Conservation (phyloP, 2,329 filamentous ascomycete genomes). For the Alternaria brassicae region DNA sequence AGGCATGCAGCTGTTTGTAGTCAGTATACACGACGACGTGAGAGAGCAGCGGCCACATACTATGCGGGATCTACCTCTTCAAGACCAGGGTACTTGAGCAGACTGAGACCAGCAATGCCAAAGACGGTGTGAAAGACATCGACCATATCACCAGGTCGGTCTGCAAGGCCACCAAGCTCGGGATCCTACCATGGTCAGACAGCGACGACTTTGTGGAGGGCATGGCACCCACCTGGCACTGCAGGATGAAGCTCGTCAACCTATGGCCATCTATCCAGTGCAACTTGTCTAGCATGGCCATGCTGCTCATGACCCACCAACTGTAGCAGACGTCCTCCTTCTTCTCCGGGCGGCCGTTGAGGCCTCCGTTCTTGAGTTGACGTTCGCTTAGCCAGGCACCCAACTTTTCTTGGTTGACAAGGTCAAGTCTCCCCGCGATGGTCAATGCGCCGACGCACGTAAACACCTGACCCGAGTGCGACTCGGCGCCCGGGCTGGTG, state of each 20-base stretch:
- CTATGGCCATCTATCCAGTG: slow-evolving; percentile 93
- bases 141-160: slow-evolving; percentile 91
- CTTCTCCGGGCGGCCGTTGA: slow-evolving; percentile 96
- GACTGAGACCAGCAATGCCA: slow-evolving; percentile 83
- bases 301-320: slow-evolving; percentile 95
- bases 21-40: slow-evolving; percentile 10
- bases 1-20: slow-evolving; percentile 49
- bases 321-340: slow-evolving; percentile 97
- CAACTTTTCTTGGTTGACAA: slow-evolving; percentile 81
- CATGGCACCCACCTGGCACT: slow-evolving; percentile 69
- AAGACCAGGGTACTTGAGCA: slow-evolving; percentile 78
- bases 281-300: slow-evolving; percentile 84
- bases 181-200: slow-evolving; percentile 62
- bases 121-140: slow-evolving; percentile 97
- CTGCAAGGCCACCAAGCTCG: slow-evolving; percentile 83
- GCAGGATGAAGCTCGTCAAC: slow-evolving; percentile 81
- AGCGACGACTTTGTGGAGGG: neutral
- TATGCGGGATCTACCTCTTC: slow-evolving; percentile 87
- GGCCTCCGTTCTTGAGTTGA: slow-evolving; percentile 82
- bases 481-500: slow-evolving; percentile 86
- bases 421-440: slow-evolving; percentile 81
- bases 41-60: slow-evolving; percentile 56
- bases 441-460: slow-evolving; percentile 88
- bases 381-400: slow-evolving; percentile 92
- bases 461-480: slow-evolving; percentile 94